A percentile compares a stretch with the other conserved stretches of the same genome.
phyloP scores from a whole-genome alignment of 768 basidiomycete species.

The Suillus sp. region DNA sequence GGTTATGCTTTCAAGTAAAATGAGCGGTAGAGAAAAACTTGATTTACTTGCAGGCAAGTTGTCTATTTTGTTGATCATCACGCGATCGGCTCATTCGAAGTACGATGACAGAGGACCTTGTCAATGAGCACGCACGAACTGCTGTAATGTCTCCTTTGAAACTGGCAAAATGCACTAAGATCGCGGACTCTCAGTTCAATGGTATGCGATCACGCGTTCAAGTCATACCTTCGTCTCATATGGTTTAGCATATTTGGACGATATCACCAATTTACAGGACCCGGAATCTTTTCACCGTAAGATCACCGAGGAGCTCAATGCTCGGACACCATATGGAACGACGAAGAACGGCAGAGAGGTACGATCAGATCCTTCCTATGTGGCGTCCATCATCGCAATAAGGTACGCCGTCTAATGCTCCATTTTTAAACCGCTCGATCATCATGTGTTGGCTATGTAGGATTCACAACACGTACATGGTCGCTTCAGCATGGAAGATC shows the following conservation, averaged over 20 bases:
- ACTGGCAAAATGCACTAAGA: constrained; percentile 61
- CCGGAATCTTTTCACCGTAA: constrained; percentile 59
- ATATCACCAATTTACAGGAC: constrained; percentile 68
- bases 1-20: constrained; percentile 54
- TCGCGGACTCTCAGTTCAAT: constrained; percentile 73
- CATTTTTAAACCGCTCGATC: neutral
- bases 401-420: constrained; percentile 42
- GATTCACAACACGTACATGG: constrained; percentile 80
- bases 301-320: constrained; percentile 57
- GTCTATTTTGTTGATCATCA: neutral
- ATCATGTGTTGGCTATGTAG: constrained; percentile 39
- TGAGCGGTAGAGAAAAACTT: constrained; percentile 78
- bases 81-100: constrained; percentile 12
- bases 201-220: constrained; percentile 42
- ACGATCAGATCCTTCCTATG: constrained; percentile 45
- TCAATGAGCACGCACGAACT: constrained; percentile 49
- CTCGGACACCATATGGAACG: constrained; percentile 42
- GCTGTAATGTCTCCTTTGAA: constrained; percentile 68
- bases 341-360: constrained; percentile 33
- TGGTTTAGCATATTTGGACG: constrained; percentile 62
- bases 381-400: constrained; percentile 61
- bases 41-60: constrained; percentile 72
- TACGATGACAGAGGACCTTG: constrained; percentile 60
- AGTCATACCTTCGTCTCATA: constrained; percentile 14
- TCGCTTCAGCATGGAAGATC: constrained; percentile 82